These are phyloP conservation scores for Teratosphaeriaceae sp. DNA, from an alignment of 2,329 filamentous ascomycete species.

Conservation along the genomic window DNA sequence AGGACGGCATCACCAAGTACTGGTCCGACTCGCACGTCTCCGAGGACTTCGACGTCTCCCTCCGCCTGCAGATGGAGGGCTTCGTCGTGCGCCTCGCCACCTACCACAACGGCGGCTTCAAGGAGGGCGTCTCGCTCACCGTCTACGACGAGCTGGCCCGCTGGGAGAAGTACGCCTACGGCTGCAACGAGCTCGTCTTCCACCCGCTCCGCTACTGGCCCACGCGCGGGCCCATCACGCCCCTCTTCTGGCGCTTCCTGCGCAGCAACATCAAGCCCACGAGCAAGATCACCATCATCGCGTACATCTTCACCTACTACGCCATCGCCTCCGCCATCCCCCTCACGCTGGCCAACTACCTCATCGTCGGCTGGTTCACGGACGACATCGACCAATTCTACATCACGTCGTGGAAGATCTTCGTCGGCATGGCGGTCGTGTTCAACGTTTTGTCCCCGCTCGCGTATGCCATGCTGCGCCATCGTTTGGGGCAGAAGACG, in stretches of 20 bases:
- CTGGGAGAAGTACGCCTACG: too few species aligned
- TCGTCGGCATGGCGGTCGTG: slow-evolving; percentile 72
- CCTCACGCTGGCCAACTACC: slow-evolving; percentile 67
- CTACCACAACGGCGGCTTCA: slow-evolving; percentile 70
- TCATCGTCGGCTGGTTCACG: slow-evolving; percentile 69
- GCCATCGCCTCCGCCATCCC: slow-evolving; percentile 71
- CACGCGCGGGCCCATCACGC: slow-evolving; percentile 68
- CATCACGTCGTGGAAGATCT: slow-evolving; percentile 70
- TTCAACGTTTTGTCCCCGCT: slow-evolving; percentile 71
- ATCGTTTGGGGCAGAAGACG: slow-evolving; percentile 58
- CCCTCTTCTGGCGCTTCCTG: slow-evolving; percentile 68
- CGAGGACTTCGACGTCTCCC: slow-evolving; percentile 76
- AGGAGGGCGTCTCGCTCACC: slow-evolving; percentile 76
- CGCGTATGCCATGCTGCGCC: slow-evolving; percentile 64
- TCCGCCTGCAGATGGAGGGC: slow-evolving; percentile 64
- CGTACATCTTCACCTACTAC: slow-evolving; percentile 75
- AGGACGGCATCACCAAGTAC: slow-evolving; percentile 65
- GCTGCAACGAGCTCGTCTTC: slow-evolving; percentile 76
- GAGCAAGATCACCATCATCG: slow-evolving; percentile 68
- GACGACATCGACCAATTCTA: slow-evolving; percentile 75
- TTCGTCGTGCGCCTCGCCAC: slow-evolving; percentile 68
- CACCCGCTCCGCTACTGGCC: slow-evolving; percentile 69
- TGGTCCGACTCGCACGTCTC: slow-evolving; percentile 77
- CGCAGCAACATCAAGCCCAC: slow-evolving; percentile 67
- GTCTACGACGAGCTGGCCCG: slow-evolving; percentile 80